Evolutionary conservation across 768 basidiomycete genomes (phyloP).

Genomic region (Lactifluus pinguis): DNA sequence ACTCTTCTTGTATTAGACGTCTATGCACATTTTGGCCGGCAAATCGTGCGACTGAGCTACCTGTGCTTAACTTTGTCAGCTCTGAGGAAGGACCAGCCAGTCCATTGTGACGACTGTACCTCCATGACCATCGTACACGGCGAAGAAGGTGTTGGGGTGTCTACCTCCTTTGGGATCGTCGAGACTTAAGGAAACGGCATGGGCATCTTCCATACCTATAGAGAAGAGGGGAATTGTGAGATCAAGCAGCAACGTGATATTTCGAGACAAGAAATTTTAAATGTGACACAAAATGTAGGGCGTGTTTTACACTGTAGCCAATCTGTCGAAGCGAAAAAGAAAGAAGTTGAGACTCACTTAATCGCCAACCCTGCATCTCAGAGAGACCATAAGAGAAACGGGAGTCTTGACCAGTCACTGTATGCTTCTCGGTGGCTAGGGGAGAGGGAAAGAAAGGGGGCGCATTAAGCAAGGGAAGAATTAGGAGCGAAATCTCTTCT

Average conservation of each 20-base stretch:
- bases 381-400: constrained; percentile 69
- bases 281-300: not conserved
- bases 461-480: not conserved
- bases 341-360: constrained; percentile 55
- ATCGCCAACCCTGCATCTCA: constrained; percentile 99
- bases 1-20: constrained; percentile 61
- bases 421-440: constrained; percentile 74
- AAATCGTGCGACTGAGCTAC: constrained; percentile 76
- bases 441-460: not conserved
- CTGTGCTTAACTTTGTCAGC: constrained; percentile 30
- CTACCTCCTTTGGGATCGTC: constrained; percentile 36
- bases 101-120: constrained; percentile 40
- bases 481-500: not conserved
- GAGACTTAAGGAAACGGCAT: constrained; percentile 64
- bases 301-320: not conserved
- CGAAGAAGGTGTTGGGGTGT: constrained; percentile 74
- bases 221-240: constrained; percentile 18
- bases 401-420: constrained; percentile 61
- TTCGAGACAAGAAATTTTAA: not conserved
- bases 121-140: constrained; percentile 97
- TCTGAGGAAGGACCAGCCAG: constrained; percentile 7
- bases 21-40: constrained; percentile 80
- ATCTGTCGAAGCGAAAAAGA: not conserved
- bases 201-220: constrained; percentile 96
- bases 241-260: constrained; percentile 4